Evolutionary conservation across 208 protist genomes (phyloP).

Genomic region (Trypanosoma melophagium): DNA sequence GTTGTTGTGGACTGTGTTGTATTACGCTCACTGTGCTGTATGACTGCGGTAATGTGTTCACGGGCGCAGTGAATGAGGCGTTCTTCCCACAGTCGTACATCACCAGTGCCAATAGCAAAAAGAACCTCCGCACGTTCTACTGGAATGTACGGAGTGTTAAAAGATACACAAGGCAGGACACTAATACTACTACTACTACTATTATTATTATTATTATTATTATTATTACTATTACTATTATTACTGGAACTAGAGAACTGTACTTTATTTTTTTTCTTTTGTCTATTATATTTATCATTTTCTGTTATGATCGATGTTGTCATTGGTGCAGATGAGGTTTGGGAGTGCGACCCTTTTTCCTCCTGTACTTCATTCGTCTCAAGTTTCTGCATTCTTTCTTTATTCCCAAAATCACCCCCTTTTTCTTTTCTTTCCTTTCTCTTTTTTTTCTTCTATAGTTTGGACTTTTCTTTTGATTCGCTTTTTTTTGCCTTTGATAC

Average conservation of each 20-base stretch:
- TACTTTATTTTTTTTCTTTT: too few species aligned
- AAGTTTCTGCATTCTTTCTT: not conserved
- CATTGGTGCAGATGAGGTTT: too few species aligned
- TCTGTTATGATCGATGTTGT: too few species aligned
- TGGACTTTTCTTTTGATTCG: not conserved
- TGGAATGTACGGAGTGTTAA: not conserved
- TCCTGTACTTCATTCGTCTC: not conserved
- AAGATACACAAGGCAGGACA: not conserved
- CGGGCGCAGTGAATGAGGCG: conserved; percentile 5
- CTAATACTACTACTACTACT: not conserved
- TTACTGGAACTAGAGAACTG: too few species aligned
- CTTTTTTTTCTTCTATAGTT: not conserved
- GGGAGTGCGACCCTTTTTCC: not conserved
- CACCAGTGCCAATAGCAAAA: conserved; percentile 18
- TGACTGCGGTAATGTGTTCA: not conserved
- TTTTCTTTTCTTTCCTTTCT: not conserved
- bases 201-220: too few species aligned
- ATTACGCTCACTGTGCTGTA: not conserved
- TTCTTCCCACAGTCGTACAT: conserved; percentile 15
- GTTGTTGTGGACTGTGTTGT: not conserved
- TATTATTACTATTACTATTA: too few species aligned
- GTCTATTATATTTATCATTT: too few species aligned
- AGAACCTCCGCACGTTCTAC: conserved; percentile 16
- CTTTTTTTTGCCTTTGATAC: too few species aligned
- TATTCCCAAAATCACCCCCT: not conserved